phyloP scores from a whole-genome alignment of 2,329 filamentous ascomycete species.

The Ceratocystis huliohia region DNA sequence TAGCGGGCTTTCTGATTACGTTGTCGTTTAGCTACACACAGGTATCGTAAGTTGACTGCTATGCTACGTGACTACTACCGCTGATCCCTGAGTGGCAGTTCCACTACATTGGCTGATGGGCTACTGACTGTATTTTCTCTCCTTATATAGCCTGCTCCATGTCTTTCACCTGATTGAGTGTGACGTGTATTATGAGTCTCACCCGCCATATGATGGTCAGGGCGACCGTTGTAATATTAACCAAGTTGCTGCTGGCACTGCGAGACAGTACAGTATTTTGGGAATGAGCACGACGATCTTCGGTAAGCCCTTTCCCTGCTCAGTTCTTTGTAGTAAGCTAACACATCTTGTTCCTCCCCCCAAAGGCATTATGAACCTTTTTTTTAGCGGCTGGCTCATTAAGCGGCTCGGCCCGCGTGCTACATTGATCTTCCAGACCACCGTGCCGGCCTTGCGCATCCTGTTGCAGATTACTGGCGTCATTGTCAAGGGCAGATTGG shows the following conservation, averaged over 20 bases:
- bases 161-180: slow-evolving; percentile 62
- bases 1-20: slow-evolving; percentile 49
- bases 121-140: background rate
- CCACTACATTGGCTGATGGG: background rate
- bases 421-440: slow-evolving; percentile 49
- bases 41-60: slow-evolving; percentile 32
- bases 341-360: background rate
- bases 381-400: slow-evolving; percentile 53
- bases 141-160: slow-evolving; percentile 37
- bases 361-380: slow-evolving; percentile 45
- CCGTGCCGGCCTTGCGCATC: slow-evolving; percentile 52
- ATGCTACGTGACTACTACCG: too few relatives aligned
- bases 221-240: slow-evolving; percentile 46
- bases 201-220: slow-evolving; percentile 37
- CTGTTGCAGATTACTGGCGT: slow-evolving; percentile 53
- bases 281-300: slow-evolving; percentile 56
- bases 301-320: slow-evolving; percentile 29
- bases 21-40: slow-evolving; percentile 39
- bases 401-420: slow-evolving; percentile 52
- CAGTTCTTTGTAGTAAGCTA: background rate
- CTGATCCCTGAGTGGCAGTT: too few relatives aligned
- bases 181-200: slow-evolving; percentile 51
- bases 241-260: slow-evolving; percentile 52
- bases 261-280: slow-evolving; percentile 50
- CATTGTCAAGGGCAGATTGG: slow-evolving; percentile 43